phyloP scores from a whole-genome alignment of 805 yeast species.

The Priceomyces medius region DNA sequence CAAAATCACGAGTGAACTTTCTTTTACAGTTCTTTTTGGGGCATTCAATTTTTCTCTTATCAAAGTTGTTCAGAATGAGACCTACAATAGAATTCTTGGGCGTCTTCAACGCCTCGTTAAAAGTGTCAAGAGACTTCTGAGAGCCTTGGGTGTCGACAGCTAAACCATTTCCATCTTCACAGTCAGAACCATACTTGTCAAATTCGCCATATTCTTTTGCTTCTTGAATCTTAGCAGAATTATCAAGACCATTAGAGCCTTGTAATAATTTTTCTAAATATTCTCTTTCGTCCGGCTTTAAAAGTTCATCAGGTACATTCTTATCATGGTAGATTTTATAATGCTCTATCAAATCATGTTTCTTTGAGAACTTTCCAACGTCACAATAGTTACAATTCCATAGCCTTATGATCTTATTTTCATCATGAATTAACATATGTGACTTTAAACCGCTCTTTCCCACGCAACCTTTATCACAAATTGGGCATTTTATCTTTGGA shows the following conservation, averaged over 20 bases:
- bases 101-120: constrained; percentile 14
- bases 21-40: constrained; percentile 52
- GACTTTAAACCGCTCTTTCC: constrained; percentile 67
- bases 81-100: constrained; percentile 31
- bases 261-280: constrained; percentile 20
- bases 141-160: constrained; percentile 15
- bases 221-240: constrained; percentile 2
- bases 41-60: constrained; percentile 41
- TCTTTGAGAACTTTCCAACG: constrained; percentile 49
- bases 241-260: constrained; percentile 11
- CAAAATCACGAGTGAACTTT: constrained; percentile 49
- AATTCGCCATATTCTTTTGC: background rate
- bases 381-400: constrained; percentile 69
- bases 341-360: constrained; percentile 57
- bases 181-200: constrained; percentile 11
- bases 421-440: constrained; percentile 72
- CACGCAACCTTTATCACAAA: constrained; percentile 71
- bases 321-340: constrained; percentile 49
- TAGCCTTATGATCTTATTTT: constrained; percentile 45
- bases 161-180: constrained; percentile 5
- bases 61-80: constrained; percentile 37
- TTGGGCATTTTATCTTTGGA: constrained; percentile 60
- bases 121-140: constrained; percentile 17
- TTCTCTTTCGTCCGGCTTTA: constrained; percentile 22
- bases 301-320: constrained; percentile 32